These are phyloP conservation scores for Carpinus fangiana DNA, from an alignment of 306 rosid genomes.

Conservation along the genomic window DNA sequence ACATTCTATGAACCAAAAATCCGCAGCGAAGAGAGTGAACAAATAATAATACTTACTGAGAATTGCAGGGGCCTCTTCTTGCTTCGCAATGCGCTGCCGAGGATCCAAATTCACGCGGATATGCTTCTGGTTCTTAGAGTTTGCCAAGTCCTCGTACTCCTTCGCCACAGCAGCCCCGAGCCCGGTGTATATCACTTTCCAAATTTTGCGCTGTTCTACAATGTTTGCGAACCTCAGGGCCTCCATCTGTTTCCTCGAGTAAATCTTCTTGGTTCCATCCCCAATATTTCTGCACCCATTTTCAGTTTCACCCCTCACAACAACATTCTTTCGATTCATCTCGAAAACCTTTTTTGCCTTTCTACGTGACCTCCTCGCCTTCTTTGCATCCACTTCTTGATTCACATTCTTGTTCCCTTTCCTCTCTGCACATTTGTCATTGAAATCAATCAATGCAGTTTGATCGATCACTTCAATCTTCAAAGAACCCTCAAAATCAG, in stretches of 20 bases:
- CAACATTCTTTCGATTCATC: slow-evolving; percentile 14
- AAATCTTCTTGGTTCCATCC: slow-evolving; percentile 35
- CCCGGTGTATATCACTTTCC: slow-evolving; percentile 54
- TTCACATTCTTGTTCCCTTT: slow-evolving; percentile 14
- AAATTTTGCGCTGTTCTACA: slow-evolving; percentile 49
- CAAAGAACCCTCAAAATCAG: slow-evolving; percentile 23
- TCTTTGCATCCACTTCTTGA: slow-evolving; percentile 31
- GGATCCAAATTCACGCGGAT: slow-evolving; percentile 24
- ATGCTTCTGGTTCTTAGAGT: slow-evolving; percentile 38
- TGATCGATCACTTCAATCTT: slow-evolving; percentile 77
- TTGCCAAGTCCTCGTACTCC: slow-evolving; percentile 57
- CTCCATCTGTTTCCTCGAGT: slow-evolving; percentile 65
- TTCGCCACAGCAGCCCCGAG: slow-evolving; percentile 49
- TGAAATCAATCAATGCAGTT: slow-evolving; percentile 64
- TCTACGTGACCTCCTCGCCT: slow-evolving; percentile 37
- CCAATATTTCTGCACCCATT: slow-evolving; percentile 13
- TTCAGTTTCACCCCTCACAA: slow-evolving; percentile 11
- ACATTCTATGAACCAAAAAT: neutral
- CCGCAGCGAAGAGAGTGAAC: neutral
- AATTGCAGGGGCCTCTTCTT: slow-evolving; percentile 36
- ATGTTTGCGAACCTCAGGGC: slow-evolving; percentile 57
- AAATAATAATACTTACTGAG: slow-evolving; percentile 36
- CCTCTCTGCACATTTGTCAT: slow-evolving; percentile 19
- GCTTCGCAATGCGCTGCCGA: slow-evolving; percentile 36
- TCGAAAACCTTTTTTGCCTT: slow-evolving; percentile 20